Conservation (phyloP, 805 yeast species). For the Zygoascus tannicola region DNA sequence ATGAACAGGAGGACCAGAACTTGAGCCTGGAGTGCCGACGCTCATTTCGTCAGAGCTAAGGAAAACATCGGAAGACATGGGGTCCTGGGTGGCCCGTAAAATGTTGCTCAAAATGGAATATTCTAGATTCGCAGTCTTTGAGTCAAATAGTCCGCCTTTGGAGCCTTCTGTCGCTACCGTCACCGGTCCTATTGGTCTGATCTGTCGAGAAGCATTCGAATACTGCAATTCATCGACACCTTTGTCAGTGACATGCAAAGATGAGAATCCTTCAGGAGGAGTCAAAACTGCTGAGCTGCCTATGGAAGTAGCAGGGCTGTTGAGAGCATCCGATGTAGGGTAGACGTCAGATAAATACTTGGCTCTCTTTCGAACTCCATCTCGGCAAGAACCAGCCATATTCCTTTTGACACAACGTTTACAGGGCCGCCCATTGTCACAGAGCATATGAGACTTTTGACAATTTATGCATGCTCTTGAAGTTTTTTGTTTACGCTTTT, state of each 20-base stretch:
- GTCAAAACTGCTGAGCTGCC: constrained; percentile 9
- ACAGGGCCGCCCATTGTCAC: constrained; percentile 74
- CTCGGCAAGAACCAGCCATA: constrained; percentile 55
- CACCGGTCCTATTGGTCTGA: not conserved
- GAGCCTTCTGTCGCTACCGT: constrained; percentile 11
- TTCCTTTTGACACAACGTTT: constrained; percentile 61
- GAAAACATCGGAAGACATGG: not conserved
- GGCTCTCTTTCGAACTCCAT: constrained; percentile 70
- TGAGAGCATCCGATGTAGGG: not conserved
- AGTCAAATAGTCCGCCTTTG: constrained; percentile 20
- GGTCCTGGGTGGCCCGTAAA: constrained; percentile 14
- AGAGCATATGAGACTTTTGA: constrained; percentile 78
- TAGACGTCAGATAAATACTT: constrained; percentile 65
- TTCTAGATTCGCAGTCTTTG: constrained; percentile 29
- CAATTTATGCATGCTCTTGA: constrained; percentile 83
- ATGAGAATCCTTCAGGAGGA: constrained; percentile 11
- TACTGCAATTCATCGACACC: not conserved
- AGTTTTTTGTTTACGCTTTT: constrained; percentile 41
- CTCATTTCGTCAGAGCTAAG: constrained; percentile 1
- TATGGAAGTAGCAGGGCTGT: not conserved
- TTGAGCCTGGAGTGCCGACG: not conserved
- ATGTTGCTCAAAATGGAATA: constrained; percentile 29
- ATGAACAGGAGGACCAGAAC: not conserved
- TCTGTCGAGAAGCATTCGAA: not conserved
- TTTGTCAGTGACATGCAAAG: constrained; percentile 4